These are phyloP conservation scores for Cystofilobasidium macerans DNA, from an alignment of 768 basidiomycete species.

Conservation along the genomic window DNA sequence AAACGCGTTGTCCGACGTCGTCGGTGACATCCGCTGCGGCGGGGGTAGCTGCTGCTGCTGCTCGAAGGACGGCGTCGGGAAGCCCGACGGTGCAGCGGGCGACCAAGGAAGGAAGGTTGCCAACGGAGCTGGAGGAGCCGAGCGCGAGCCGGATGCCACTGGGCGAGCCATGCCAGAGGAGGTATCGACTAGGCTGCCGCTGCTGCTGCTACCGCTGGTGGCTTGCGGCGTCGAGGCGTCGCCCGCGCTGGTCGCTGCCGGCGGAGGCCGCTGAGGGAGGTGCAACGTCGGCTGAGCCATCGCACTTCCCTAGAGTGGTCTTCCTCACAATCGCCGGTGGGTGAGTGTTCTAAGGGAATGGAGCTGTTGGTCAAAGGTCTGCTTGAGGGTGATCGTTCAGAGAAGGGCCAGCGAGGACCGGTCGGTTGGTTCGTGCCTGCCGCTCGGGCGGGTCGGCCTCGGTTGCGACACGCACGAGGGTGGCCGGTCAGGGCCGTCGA, in stretches of 20 bases:
- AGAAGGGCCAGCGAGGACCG: too few relatives aligned
- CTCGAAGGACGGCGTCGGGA: background rate
- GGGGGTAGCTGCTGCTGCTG: background rate
- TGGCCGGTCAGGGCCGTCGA: too few relatives aligned
- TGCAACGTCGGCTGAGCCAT: background rate
- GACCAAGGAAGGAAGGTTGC: background rate
- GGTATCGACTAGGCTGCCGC: background rate
- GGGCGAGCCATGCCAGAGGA: background rate
- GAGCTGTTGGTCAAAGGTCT: too few relatives aligned
- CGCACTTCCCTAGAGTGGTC: too few relatives aligned
- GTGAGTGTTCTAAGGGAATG: too few relatives aligned
- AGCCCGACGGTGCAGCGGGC: background rate
- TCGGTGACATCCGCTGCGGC: background rate
- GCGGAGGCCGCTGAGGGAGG: background rate
- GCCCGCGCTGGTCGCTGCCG: too few relatives aligned
- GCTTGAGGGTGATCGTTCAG: too few relatives aligned
- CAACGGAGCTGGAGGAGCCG: background rate
- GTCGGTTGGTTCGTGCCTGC: too few relatives aligned
- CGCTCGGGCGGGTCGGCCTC: too few relatives aligned
- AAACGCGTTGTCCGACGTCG: background rate
- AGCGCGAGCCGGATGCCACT: background rate
- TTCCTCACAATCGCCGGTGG: too few relatives aligned
- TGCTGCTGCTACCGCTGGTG: background rate
- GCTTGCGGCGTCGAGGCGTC: too few relatives aligned
- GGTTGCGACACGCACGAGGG: too few relatives aligned